Evolutionary conservation across 768 basidiomycete species (phyloP).

Genomic region (Leucogyrophana mollusca): DNA sequence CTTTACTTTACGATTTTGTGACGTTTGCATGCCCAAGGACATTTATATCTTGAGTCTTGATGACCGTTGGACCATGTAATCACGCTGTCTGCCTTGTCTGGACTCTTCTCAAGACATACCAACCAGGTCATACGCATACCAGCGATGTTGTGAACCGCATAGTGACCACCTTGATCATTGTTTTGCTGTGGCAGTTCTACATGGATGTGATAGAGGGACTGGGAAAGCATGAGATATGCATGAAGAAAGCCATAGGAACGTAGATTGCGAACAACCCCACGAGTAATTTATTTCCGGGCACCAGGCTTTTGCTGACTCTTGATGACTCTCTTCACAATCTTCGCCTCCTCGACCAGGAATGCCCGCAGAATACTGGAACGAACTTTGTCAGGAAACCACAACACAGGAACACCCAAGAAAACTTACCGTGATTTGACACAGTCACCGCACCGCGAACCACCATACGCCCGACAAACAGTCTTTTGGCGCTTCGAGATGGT

Average conservation of each 20-base stretch:
- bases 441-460: slow-evolving; percentile 93
- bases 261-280: background rate
- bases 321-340: slow-evolving; percentile 99
- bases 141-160: slow-evolving; percentile 1
- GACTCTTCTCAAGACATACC: background rate
- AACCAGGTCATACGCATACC: too few species aligned
- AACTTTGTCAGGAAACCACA: background rate
- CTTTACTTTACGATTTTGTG: background rate
- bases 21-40: slow-evolving; percentile 11
- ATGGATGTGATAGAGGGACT: slow-evolving; percentile 17
- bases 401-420: background rate
- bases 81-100: background rate
- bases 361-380: slow-evolving; percentile 85
- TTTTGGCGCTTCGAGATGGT: slow-evolving; percentile 97
- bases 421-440: slow-evolving; percentile 94
- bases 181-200: slow-evolving; percentile 15
- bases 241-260: slow-evolving; percentile 10
- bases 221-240: slow-evolving; percentile 7
- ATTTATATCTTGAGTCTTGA: slow-evolving; percentile 28
- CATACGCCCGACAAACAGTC: slow-evolving; percentile 94
- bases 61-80: background rate
- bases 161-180: slow-evolving; percentile 8
- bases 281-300: slow-evolving; percentile 20
- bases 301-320: slow-evolving; percentile 69
- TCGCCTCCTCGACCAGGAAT: slow-evolving; percentile 99